These are phyloP conservation scores for Rhynchosporium secalis DNA, from an alignment of 2,329 filamentous ascomycete genomes.

Conservation along the genomic window DNA sequence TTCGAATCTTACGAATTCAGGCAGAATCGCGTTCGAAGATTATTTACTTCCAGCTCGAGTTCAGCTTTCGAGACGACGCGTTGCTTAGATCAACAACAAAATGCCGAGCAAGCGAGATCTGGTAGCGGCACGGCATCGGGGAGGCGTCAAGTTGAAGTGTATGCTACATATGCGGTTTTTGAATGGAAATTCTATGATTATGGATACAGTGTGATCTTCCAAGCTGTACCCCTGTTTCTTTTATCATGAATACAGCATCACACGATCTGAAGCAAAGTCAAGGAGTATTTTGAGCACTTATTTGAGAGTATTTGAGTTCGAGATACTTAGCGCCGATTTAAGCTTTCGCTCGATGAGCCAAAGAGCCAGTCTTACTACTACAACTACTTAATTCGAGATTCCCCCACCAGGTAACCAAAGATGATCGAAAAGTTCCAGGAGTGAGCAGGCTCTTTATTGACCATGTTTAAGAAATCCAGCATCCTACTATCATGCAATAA, in stretches of 20 bases:
- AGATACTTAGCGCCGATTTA: no score
- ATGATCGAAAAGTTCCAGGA: conserved; percentile 20
- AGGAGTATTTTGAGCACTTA: no score
- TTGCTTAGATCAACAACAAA: background rate
- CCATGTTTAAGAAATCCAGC: conserved; percentile 50
- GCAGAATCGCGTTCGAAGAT: background rate
- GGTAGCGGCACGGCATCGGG: no score
- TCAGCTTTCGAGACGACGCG: conserved; percentile 2
- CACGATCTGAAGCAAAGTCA: no score
- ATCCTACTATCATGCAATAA: conserved; percentile 42
- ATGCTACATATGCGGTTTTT: no score
- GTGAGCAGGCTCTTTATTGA: conserved; percentile 24
- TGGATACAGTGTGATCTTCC: no score
- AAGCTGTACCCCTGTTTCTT: no score
- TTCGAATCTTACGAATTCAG: background rate
- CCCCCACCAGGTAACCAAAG: background rate
- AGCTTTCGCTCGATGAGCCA: no score
- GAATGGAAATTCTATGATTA: no score
- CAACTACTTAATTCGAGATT: background rate
- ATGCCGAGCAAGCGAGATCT: background rate
- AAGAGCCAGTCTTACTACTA: no score
- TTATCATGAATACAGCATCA: background rate
- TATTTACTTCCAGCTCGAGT: conserved; percentile 3
- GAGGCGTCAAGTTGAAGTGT: no score
- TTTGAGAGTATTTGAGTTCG: no score